These are phyloP conservation scores for Pseudogymnoascus sp. DNA, from an alignment of 2,329 filamentous ascomycete species.

Conservation along the genomic window DNA sequence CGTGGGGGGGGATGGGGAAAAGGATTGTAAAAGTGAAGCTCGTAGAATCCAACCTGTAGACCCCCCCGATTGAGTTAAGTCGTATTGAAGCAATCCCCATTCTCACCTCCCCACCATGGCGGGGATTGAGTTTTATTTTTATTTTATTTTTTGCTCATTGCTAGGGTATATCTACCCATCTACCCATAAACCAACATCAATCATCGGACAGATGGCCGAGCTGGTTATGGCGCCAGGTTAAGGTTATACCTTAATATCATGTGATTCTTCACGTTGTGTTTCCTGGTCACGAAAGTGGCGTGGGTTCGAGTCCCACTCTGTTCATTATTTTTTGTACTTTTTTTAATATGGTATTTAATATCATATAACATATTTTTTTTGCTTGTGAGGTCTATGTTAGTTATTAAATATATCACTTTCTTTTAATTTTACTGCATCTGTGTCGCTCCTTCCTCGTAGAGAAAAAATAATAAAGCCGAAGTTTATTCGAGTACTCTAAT, in stretches of 20 bases:
- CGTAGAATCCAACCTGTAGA: not conserved
- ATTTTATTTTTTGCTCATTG: not conserved
- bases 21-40: not conserved
- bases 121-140: not conserved
- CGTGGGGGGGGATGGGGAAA: not conserved
- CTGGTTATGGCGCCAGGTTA: not conserved
- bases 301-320: constrained; percentile 33
- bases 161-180: not conserved
- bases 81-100: not conserved
- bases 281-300: constrained; percentile 32
- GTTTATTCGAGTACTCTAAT: not conserved
- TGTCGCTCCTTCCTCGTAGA: not conserved
- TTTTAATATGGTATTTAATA: not conserved
- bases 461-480: not conserved
- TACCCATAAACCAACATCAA: not conserved
- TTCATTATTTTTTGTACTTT: constrained; percentile 15
- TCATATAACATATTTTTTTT: not conserved
- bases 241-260: not conserved
- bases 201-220: not conserved
- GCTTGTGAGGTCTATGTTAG: not conserved
- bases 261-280: constrained; percentile 10
- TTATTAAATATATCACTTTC: not conserved
- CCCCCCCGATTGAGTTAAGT: not conserved
- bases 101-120: not conserved
- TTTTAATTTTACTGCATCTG: not conserved